These are phyloP conservation scores for Phtheirospermum japonicum DNA, from an alignment of 257 asterid genomes.

Conservation along the genomic window DNA sequence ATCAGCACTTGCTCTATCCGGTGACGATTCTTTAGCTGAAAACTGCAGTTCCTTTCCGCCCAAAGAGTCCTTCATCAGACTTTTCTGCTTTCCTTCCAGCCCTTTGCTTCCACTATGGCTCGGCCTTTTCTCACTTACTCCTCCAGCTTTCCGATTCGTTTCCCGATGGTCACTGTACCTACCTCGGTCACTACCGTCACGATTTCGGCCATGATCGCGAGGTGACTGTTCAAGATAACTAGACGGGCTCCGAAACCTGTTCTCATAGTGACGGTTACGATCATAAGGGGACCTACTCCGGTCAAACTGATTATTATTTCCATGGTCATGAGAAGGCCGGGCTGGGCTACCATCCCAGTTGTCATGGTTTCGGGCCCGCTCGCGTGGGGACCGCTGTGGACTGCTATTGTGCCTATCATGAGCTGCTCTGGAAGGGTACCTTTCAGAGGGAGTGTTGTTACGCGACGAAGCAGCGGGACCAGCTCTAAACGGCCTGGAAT, in stretches of 20 bases:
- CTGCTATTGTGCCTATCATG: conserved; percentile 62
- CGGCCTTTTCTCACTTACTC: conserved; percentile 48
- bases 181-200: conserved; percentile 63
- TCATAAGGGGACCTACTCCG: conserved; percentile 80
- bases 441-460: conserved; percentile 56
- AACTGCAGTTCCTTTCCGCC: conserved; percentile 44
- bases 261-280: conserved; percentile 60
- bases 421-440: conserved; percentile 61
- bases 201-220: conserved; percentile 59
- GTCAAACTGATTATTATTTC: conserved; percentile 37
- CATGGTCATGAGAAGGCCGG: conserved; percentile 50
- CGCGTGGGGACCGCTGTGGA: conserved; percentile 74
- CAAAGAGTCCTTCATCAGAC: conserved; percentile 41
- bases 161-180: conserved; percentile 46
- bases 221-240: conserved; percentile 62
- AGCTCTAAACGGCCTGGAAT: conserved; percentile 50
- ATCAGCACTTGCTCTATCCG: conserved; percentile 42
- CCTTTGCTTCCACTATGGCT: conserved; percentile 51
- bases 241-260: conserved; percentile 62
- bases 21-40: conserved; percentile 47
- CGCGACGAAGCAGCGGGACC: conserved; percentile 47
- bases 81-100: conserved; percentile 59
- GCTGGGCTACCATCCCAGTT: conserved; percentile 63
- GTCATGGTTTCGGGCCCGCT: conserved; percentile 57
- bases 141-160: conserved; percentile 55